Conservation (phyloP, 768 basidiomycete genomes). For the Clitopilus passeckerianus region DNA sequence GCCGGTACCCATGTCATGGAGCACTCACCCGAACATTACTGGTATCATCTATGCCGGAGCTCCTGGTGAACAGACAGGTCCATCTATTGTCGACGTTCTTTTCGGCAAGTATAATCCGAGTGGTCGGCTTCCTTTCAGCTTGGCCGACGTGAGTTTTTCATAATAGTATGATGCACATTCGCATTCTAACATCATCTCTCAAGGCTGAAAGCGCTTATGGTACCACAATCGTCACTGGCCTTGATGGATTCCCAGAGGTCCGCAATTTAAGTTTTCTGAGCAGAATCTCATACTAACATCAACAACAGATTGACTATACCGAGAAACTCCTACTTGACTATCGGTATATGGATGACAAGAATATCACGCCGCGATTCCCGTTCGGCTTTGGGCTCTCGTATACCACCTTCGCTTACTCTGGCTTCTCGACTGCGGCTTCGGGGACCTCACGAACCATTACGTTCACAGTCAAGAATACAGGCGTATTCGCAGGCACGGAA, state of each 20-base stretch:
- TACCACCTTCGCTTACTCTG: constrained; percentile 64
- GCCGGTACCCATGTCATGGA: constrained; percentile 70
- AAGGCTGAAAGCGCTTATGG: constrained; percentile 35
- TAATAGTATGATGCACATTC: neutral
- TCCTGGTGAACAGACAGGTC: constrained; percentile 75
- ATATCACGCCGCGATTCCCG: constrained; percentile 50
- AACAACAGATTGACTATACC: constrained; percentile 52
- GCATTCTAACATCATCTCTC: neutral
- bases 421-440: constrained; percentile 32
- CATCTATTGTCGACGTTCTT: constrained; percentile 70
- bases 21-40: constrained; percentile 68
- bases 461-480: constrained; percentile 45
- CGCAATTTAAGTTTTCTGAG: constrained; percentile 12
- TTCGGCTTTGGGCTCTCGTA: constrained; percentile 77
- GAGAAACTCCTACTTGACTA: constrained; percentile 69
- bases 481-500: constrained; percentile 43
- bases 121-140: constrained; percentile 67
- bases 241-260: constrained; percentile 34
- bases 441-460: constrained; percentile 27
- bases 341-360: constrained; percentile 52
- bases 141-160: constrained; percentile 47
- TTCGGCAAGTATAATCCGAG: constrained; percentile 76
- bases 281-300: neutral
- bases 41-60: constrained; percentile 54
- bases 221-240: constrained; percentile 38